phyloP scores from a whole-genome alignment of 2,329 filamentous ascomycete species.

The Ascocoryne sarcoides region DNA sequence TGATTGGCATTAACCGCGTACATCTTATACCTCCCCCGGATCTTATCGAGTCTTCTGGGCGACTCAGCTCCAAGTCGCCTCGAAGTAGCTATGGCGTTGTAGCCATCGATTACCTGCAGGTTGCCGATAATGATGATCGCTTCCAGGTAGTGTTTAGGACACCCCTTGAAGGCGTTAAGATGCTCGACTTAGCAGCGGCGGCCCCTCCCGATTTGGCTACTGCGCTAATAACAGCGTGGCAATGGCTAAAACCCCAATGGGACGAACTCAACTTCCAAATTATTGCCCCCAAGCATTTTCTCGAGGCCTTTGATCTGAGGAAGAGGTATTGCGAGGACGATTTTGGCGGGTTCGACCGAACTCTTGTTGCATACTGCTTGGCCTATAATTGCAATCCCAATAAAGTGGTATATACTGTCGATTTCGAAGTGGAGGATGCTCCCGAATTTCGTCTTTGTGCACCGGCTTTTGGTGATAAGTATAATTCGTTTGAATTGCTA shows the following conservation, averaged over 20 bases:
- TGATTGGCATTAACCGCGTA: conserved; percentile 59
- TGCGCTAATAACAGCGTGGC: conserved; percentile 50
- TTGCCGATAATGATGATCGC: conserved; percentile 54
- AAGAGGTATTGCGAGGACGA: conserved; percentile 26
- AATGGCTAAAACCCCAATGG: conserved; percentile 58
- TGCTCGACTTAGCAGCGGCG: conserved; percentile 53
- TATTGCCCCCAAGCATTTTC: conserved; percentile 46
- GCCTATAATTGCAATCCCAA: conserved; percentile 56
- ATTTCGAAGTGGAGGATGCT: conserved; percentile 54
- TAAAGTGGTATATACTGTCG: conserved; percentile 56
- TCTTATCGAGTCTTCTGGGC: conserved; percentile 39
- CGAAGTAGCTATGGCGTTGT: conserved; percentile 52
- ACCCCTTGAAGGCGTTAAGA: conserved; percentile 45
- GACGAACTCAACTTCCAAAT: conserved; percentile 54
- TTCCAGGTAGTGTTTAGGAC: conserved; percentile 56
- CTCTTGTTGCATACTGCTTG: conserved; percentile 59
- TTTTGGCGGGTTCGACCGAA: conserved; percentile 53
- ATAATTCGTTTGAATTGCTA: conserved; percentile 54
- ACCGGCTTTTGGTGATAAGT: conserved; percentile 44
- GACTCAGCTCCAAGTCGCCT: conserved; percentile 35
- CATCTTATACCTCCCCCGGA: conserved; percentile 60
- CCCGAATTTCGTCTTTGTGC: conserved; percentile 57
- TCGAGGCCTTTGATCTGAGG: conserved; percentile 34
- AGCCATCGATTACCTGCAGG: conserved; percentile 48
- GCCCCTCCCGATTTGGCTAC: conserved; percentile 56